Percentiles rank a stretch among this genome's conserved stretches.
phyloP scores from a whole-genome alignment of 495 filamentous ascomycete genomes.

The Evernia prunastri region DNA sequence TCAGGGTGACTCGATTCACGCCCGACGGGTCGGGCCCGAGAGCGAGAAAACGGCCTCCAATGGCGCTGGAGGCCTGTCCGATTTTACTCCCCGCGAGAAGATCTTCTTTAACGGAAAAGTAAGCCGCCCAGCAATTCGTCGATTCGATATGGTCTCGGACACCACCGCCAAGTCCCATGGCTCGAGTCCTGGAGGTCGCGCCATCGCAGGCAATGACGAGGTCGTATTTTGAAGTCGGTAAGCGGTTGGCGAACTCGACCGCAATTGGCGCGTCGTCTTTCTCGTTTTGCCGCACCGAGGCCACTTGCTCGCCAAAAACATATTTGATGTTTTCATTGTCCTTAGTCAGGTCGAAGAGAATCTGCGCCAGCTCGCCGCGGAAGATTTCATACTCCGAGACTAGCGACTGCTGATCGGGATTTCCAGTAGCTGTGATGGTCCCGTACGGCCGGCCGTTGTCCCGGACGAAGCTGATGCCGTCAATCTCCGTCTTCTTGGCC shows the following conservation, averaged over 20 bases:
- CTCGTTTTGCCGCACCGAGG: conserved; percentile 28
- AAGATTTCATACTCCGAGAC: conserved; percentile 49
- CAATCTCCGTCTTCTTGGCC: conserved; percentile 33
- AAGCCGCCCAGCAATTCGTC: conserved; percentile 37
- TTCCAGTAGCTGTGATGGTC: conserved; percentile 38
- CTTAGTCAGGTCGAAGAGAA: conserved; percentile 37
- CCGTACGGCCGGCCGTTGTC: conserved; percentile 33
- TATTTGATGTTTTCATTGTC: conserved; percentile 37
- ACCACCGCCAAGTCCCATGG: conserved; percentile 38
- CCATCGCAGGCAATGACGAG: conserved; percentile 47
- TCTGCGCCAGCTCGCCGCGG: conserved; percentile 33
- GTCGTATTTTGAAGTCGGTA: conserved; percentile 37
- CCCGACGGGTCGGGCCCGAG: conserved; percentile 33
- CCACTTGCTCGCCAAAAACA: conserved; percentile 39
- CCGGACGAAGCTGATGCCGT: conserved; percentile 42
- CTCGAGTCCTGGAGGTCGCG: conserved; percentile 42
- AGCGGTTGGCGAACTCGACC: conserved; percentile 35
- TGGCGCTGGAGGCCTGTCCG: conserved; percentile 25
- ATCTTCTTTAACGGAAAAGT: conserved; percentile 37
- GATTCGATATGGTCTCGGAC: conserved; percentile 34
- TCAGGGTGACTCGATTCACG: conserved; percentile 30
- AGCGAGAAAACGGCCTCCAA: conserved; percentile 34
- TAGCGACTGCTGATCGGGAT: conserved; percentile 32
- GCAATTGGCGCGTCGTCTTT: conserved; percentile 29
- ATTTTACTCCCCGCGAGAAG: conserved; percentile 35